A percentile compares a stretch with the other conserved stretches of the same genome.
Conservation (phyloP, 2,329 filamentous ascomycete genomes). For the Dissoconium aciculare region DNA sequence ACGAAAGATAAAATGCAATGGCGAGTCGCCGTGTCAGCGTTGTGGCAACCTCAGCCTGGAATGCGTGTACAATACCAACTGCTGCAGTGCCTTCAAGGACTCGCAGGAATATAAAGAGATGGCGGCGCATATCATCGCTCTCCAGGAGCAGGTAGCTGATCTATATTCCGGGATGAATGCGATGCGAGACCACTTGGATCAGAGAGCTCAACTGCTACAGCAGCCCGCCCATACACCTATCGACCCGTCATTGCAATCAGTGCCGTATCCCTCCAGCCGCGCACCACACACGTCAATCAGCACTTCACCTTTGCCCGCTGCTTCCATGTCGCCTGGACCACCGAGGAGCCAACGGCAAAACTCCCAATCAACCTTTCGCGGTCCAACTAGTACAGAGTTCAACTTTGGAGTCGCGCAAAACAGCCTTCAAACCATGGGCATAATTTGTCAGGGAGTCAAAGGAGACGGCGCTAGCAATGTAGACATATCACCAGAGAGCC, state of each 20-base stretch:
- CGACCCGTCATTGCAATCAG: constrained; percentile 22
- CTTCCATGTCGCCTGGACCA: constrained; percentile 21
- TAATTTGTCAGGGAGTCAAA: constrained; percentile 48
- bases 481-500: constrained; percentile 1
- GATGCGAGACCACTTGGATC: constrained; percentile 39
- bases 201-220: constrained; percentile 4
- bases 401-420: constrained; percentile 76
- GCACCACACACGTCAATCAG: constrained; percentile 12
- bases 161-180: constrained; percentile 58
- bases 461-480: constrained; percentile 12
- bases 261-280: constrained; percentile 9
- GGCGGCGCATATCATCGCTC: constrained; percentile 53
- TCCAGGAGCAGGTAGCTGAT: constrained; percentile 73
- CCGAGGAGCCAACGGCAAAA: constrained; percentile 22
- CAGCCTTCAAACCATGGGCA: constrained; percentile 80
- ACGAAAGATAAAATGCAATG: constrained; percentile 55
- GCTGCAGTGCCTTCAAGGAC: constrained; percentile 75
- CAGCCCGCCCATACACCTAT: constrained; percentile 17
- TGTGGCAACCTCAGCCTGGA: constrained; percentile 50
- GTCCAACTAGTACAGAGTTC: constrained; percentile 73
- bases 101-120: constrained; percentile 82
- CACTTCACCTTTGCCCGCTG: constrained; percentile 12
- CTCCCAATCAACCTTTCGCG: constrained; percentile 54
- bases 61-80: constrained; percentile 52
- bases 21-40: constrained; percentile 48